Conservation (phyloP, 768 basidiomycete genomes). For the Candolleomyces aberdarensis region DNA sequence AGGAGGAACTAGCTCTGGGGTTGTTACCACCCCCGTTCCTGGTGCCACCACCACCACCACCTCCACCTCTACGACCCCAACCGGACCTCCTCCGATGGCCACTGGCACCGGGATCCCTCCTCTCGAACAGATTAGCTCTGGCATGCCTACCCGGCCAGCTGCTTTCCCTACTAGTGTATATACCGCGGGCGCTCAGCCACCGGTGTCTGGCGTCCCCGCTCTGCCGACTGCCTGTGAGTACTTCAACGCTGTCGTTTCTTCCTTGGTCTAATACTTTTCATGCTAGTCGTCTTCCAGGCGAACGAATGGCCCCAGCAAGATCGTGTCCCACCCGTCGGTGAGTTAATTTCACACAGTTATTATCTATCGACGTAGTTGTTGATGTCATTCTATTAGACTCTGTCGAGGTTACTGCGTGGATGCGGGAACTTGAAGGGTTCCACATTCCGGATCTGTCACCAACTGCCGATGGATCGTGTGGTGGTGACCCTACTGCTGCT, state of each 20-base stretch:
- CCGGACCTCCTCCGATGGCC: conserved; percentile 43
- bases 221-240: conserved; percentile 64
- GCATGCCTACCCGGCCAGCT: conserved; percentile 55
- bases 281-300: conserved; percentile 22
- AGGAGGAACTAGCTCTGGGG: conserved; percentile 13
- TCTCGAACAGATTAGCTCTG: conserved; percentile 54
- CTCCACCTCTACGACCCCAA: conserved; percentile 3
- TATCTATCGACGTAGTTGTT: too few relatives aligned
- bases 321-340: conserved; percentile 56
- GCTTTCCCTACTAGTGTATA: conserved; percentile 51
- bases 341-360: conserved; percentile 12
- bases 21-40: conserved; percentile 11
- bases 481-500: conserved; percentile 51
- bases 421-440: conserved; percentile 70
- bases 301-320: conserved; percentile 64
- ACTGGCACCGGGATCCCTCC: conserved; percentile 53
- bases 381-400: conserved; percentile 35
- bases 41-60: conserved; percentile 10
- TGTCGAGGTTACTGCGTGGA: conserved; percentile 65
- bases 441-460: conserved; percentile 64
- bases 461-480: conserved; percentile 70
- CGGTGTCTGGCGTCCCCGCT: conserved; percentile 60
- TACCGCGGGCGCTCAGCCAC: conserved; percentile 56
- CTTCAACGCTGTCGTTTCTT: background rate
- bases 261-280: background rate